These are phyloP conservation scores for Wickerhamiella azymoides DNA, from an alignment of 805 yeast genomes.

Conservation along the genomic window DNA sequence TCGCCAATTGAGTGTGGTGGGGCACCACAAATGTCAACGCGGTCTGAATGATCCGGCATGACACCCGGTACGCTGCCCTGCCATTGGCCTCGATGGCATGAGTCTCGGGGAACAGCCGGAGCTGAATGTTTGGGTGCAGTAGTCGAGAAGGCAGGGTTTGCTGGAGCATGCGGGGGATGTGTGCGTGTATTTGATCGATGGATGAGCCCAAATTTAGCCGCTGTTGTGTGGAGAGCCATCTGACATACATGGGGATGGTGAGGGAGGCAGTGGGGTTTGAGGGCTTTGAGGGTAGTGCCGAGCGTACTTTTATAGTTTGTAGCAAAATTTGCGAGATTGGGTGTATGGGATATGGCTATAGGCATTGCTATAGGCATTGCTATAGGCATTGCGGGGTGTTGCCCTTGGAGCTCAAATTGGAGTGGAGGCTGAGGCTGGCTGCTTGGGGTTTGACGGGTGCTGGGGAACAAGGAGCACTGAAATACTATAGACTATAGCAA, in stretches of 20 bases:
- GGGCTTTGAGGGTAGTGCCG: too few species aligned
- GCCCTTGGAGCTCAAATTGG: too few species aligned
- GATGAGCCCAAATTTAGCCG: slow-evolving; percentile 22
- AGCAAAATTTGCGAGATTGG: too few species aligned
- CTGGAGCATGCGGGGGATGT: slow-evolving; percentile 21
- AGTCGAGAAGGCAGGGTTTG: slow-evolving; percentile 18
- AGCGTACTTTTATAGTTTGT: too few species aligned
- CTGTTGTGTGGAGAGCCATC: slow-evolving; percentile 11
- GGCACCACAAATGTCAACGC: slow-evolving; percentile 22
- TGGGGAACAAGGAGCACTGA: too few species aligned
- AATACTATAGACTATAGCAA: too few species aligned
- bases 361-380: too few species aligned
- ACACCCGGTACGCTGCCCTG: slow-evolving; percentile 18
- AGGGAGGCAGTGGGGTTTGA: too few species aligned
- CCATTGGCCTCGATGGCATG: slow-evolving; percentile 22
- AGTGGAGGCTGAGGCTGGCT: too few species aligned
- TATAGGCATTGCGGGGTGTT: too few species aligned
- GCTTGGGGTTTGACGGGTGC: too few species aligned
- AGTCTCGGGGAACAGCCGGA: slow-evolving; percentile 22
- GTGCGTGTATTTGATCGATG: slow-evolving; percentile 17
- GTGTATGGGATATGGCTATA: too few species aligned
- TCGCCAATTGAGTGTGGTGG: slow-evolving; percentile 17
- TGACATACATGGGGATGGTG: neutral
- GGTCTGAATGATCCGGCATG: slow-evolving; percentile 21
- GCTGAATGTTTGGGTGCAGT: slow-evolving; percentile 20